Evolutionary conservation across 345 rosid genomes (phyloP), one percentile per base, ranked within the genome.

Genomic region (Erucastrum elatum): DNA sequence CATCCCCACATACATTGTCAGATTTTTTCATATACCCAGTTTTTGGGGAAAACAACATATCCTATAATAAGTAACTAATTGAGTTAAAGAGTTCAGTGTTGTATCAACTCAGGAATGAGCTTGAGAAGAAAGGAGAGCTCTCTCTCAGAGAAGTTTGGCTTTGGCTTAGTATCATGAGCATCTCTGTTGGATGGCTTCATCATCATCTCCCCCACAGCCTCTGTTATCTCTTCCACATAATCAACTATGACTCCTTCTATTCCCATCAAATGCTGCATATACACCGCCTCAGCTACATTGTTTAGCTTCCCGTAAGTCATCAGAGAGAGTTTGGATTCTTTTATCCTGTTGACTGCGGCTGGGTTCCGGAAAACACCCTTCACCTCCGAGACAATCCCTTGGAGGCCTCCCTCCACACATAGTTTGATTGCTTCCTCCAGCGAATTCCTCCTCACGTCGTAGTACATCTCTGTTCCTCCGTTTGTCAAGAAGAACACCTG

Each of bases 191-290:
- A 34, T 11, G 94, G 90, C 80, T 73, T 81, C 60, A 90, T 21
- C 21, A 21, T 84, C 93, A 90, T 71, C 60, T 86, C 89, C 2
- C 82, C 37, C 16, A 93, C 91, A 0, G 90, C 87, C 75, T 88
- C 87, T 2, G 97, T 83, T 16, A 93, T 90, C 82, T 95, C 99
- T 31, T 84, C 81, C 53, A 93, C 97, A 53, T 90, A 66, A 82
- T 95, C 98, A 2, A 93, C 94, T 6, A 95, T 91, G 73, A 95
- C 97, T 66, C 99, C 97, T 16, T 93, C 91, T 26, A 91, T 80
- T 3, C 98, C 97, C 98, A 95, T 95, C 84, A 93, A 64, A 79
- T 95, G 82, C 75, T 95, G 99, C 92, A 93, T 85, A 86, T 88
- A 91, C 37, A 91, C 99, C 0, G 97, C 96, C 84, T 95, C 99